A percentile compares a stretch with the other conserved stretches of the same genome.
Conservation (phyloP, 192 early-diverging fungal genomes). For the Fimicolochytrium jonesii region DNA sequence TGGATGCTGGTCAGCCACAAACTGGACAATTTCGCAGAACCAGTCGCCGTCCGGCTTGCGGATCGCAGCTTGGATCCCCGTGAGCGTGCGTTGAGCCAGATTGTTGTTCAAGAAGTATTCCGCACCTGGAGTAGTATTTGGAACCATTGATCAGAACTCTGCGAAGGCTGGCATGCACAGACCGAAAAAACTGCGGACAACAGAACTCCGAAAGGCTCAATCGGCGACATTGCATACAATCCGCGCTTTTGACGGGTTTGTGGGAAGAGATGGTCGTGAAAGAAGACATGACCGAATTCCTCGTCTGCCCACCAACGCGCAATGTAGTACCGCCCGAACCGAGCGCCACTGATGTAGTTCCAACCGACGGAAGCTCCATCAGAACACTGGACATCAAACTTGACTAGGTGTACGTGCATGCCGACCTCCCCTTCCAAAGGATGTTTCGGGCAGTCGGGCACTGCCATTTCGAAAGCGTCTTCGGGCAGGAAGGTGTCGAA, state of each 20-base stretch:
- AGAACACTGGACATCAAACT: background rate
- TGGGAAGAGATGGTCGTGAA: conserved; percentile 2
- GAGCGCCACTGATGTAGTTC: conserved; percentile 9
- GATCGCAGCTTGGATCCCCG: conserved; percentile 9
- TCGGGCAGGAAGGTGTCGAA: conserved; percentile 7
- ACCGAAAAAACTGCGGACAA: no score
- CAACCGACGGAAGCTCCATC: conserved; percentile 6
- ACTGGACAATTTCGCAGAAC: conserved; percentile 13
- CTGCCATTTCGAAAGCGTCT: conserved; percentile 1
- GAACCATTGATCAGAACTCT: no score
- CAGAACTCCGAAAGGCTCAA: background rate
- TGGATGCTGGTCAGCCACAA: conserved; percentile 8
- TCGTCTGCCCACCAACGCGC: background rate
- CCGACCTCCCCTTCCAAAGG: conserved; percentile 4
- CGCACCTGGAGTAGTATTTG: background rate
- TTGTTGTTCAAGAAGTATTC: background rate
- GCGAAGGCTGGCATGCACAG: no score
- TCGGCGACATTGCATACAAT: background rate
- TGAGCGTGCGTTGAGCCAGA: background rate
- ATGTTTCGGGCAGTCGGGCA: conserved; percentile 10
- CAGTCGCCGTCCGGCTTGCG: background rate
- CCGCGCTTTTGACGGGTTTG: conserved; percentile 7
- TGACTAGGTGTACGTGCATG: conserved; percentile 2
- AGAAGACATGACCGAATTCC: conserved; percentile 4
- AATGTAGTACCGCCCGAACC: conserved; percentile 1